Base-by-base conservation (phyloP, 129 eudicot species). In the Silybum marianum region DNA sequence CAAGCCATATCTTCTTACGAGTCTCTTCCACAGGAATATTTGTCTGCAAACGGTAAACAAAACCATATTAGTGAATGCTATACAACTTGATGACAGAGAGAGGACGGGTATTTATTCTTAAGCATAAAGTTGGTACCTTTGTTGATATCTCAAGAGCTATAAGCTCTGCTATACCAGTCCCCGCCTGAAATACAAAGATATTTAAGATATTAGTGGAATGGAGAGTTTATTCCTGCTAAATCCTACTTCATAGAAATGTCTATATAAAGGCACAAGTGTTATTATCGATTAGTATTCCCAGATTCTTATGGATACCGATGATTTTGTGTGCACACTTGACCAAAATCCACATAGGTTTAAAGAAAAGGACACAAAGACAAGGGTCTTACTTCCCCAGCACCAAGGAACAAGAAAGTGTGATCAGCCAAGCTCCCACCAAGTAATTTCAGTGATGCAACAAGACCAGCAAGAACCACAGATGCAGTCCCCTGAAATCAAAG, bases 121-220 rank as follows among this genome's bases (percentile, higher is more conserved):
- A 36, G 73, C 32, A 71, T 22, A 0, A n/a, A 65, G 23, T 51
- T 71, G 23, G 78, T 73, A 94, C 98, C 96, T 89, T 90, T 72
- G 91, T 92, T 65, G 97, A 94, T 80, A 94, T 94, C 87, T 90
- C 98, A 79, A 92, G 98, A 62, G 98, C 97, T 81, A 94, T 91
- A 66, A 94, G 98, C 81, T 91, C 97, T 12, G 98, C 98, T 75
- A 91, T 91, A 34, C 98, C 98, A 21, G 97, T 94, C 21, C 98
- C 97, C 19, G 98, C 97, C 98, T 91, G 89, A 82, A 87, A 83
- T 10, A 68, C 48, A 65, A 75, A 74, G 60, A 82, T 36, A 69
- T 13, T 69, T 16, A 44, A 21, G n/a, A 81, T 14, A 40, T 34
- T 21, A 32, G 9, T 71, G 12, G 14, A 84, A 32, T 6, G 74